A percentile compares a stretch with the other conserved stretches of the same genome.
Evolutionary conservation across 768 basidiomycete genomes (phyloP).

Genomic region (Leccinum disarticulatum): DNA sequence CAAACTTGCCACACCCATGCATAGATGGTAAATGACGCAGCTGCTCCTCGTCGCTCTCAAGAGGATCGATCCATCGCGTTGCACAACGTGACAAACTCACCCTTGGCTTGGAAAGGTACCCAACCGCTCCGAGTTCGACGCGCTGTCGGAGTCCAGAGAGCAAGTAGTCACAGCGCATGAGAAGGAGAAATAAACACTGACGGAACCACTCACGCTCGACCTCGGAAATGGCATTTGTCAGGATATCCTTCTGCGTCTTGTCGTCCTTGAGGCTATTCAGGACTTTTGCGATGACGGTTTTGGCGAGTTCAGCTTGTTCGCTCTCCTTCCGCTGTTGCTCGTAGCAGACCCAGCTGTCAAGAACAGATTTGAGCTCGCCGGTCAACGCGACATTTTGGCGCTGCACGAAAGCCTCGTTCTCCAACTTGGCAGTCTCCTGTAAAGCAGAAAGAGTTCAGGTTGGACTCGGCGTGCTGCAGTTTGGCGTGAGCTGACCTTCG

Average conservation of each 20-base stretch:
- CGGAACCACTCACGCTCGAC: slow-evolving; percentile 80
- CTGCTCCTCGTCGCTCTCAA: slow-evolving; percentile 41
- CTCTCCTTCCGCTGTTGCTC: slow-evolving; percentile 96
- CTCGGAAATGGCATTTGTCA: slow-evolving; percentile 76
- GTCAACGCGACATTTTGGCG: slow-evolving; percentile 86
- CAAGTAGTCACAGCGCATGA: slow-evolving; percentile 42
- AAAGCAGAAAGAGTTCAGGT: neutral
- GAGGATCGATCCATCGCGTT: slow-evolving; percentile 56
- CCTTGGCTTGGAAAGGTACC: slow-evolving; percentile 67
- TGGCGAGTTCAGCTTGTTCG: slow-evolving; percentile 91
- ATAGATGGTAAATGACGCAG: slow-evolving; percentile 56
- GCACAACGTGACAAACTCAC: slow-evolving; percentile 69
- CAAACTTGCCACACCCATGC: slow-evolving; percentile 59
- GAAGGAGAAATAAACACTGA: neutral
- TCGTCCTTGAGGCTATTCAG: slow-evolving; percentile 80
- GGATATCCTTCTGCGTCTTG: slow-evolving; percentile 85
- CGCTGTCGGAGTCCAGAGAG: slow-evolving; percentile 67
- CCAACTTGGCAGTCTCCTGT: slow-evolving; percentile 90
- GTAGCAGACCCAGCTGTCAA: slow-evolving; percentile 97
- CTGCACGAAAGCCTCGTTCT: slow-evolving; percentile 86
- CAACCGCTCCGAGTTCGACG: slow-evolving; percentile 69
- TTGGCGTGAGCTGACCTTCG: slow-evolving; percentile 59
- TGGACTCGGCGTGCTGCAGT: neutral
- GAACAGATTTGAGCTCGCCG: slow-evolving; percentile 86
- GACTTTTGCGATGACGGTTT: slow-evolving; percentile 86